Conservation (phyloP, 78 protist genomes). For the Monocercomonoides exilis region DNA sequence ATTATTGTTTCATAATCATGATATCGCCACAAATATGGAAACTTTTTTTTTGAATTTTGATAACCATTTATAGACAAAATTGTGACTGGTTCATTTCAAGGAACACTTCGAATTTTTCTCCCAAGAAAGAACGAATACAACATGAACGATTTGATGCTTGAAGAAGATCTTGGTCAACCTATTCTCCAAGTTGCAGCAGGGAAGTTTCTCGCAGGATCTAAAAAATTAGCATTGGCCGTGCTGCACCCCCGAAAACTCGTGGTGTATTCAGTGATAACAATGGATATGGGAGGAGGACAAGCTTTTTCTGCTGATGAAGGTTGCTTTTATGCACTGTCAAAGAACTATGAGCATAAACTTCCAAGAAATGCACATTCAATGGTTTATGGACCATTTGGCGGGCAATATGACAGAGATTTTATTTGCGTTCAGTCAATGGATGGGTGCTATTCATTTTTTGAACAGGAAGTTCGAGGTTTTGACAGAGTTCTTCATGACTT, state of each 20-base stretch:
- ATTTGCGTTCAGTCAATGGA: slow-evolving; percentile 56
- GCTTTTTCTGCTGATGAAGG: not conserved
- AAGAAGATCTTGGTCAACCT: slow-evolving; percentile 33
- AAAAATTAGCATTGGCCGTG: slow-evolving; percentile 34
- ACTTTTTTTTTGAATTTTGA: not conserved
- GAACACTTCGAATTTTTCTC: slow-evolving; percentile 33
- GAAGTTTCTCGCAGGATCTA: not conserved
- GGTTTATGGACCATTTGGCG: slow-evolving; percentile 38
- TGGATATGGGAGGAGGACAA: not conserved
- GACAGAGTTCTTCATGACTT: slow-evolving; percentile 24
- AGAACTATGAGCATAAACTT: slow-evolving; percentile 22
- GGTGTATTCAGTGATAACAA: slow-evolving; percentile 20
- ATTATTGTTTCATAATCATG: not conserved
- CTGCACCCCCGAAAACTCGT: slow-evolving; percentile 33
- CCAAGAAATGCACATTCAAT: slow-evolving; percentile 30
- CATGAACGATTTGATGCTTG: slow-evolving; percentile 47
- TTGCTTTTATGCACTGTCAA: not conserved
- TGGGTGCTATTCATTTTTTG: slow-evolving; percentile 39
- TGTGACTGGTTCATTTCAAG: slow-evolving; percentile 32
- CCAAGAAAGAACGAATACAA: slow-evolving; percentile 20
- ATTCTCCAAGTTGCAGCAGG: slow-evolving; percentile 40
- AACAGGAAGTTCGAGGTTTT: slow-evolving; percentile 24
- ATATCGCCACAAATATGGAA: not conserved
- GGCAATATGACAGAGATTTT: slow-evolving; percentile 16
- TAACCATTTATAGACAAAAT: slow-evolving; percentile 21